Evolutionary conservation across 306 rosid genomes (phyloP), one percentile per base, ranked within the genome.

Genomic region (Alnus rubra): DNA sequence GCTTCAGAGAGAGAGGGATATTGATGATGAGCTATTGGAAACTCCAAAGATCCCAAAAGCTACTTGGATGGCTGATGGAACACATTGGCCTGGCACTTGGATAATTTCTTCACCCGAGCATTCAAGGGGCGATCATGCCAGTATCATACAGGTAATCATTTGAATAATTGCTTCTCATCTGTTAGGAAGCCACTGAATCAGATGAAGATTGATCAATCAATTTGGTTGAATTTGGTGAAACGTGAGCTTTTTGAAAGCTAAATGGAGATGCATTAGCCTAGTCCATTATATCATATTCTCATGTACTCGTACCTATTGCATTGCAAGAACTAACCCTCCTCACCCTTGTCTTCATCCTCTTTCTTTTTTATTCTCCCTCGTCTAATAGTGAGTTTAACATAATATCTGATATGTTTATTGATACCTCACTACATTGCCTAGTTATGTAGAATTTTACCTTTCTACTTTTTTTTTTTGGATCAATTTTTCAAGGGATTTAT

Each of bases 51-150:
- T 84, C 60, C 89, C 87, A 42, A 92, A 87, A 81, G 94, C 93
- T 69, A 90, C 97, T 52, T 88, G 97, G 93, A 92, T 92, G 97
- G 80, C 90, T 65, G 93, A 92, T 79, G 88, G 87, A 47, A 89
- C 94, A 15, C 89, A 84, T 60, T 92, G 97, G 97, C 97, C 94
- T 15, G 97, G 97, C 31, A 88, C 94, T 67, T 92, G 97, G 97
- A 84, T 88, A 1, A 65, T 16, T 76, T 18, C 90, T 45, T 78
- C 83, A 8, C 83, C 86, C 1, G 92, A 88, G 49, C 91, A 92
- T 70, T 87, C 93, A 35, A 80, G 90, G 82, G 93, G 97, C 35
- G 97, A 92, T 86, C 97, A 92, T 85, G 88, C 94, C 63, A 88
- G 97, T 81, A 86, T 92, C 82, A 88, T 92, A 58, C 97, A 92